Conservation (phyloP, 805 yeast species). For the Isabelozyma gotoi region DNA sequence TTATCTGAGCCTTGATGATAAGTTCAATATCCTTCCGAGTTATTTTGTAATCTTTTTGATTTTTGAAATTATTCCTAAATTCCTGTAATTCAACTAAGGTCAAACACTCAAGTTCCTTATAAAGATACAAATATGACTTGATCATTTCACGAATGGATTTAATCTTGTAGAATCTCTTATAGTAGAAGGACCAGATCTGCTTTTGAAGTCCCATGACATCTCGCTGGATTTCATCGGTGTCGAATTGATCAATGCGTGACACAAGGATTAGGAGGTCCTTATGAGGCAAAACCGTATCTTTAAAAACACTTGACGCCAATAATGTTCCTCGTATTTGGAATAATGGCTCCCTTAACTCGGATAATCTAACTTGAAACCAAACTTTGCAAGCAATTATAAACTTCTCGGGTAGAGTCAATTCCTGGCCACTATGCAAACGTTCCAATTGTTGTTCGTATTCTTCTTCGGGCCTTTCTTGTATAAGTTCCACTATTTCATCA, state of each 20-base stretch:
- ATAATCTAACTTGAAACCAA: constrained; percentile 28
- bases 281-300: constrained; percentile 24
- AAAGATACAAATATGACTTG: constrained; percentile 15
- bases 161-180: constrained; percentile 12
- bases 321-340: constrained; percentile 28
- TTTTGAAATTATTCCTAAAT: neutral
- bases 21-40: constrained; percentile 3
- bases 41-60: neutral
- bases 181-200: constrained; percentile 19
- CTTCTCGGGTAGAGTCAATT: constrained; percentile 5
- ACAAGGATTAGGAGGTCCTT: constrained; percentile 13
- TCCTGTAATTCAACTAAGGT: constrained; percentile 4
- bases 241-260: constrained; percentile 9
- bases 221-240: constrained; percentile 5
- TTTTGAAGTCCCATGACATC: constrained; percentile 7
- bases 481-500: constrained; percentile 14
- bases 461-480: constrained; percentile 14
- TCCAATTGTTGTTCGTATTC: neutral
- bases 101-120: constrained; percentile 10
- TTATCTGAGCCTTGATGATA: constrained; percentile 13
- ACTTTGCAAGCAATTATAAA: constrained; percentile 16
- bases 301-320: constrained; percentile 21
- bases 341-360: constrained; percentile 24
- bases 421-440: neutral
- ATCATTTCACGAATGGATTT: constrained; percentile 12